phyloP scores from a whole-genome alignment of 2,329 filamentous ascomycete genomes.

The Aureobasidium sp. region DNA sequence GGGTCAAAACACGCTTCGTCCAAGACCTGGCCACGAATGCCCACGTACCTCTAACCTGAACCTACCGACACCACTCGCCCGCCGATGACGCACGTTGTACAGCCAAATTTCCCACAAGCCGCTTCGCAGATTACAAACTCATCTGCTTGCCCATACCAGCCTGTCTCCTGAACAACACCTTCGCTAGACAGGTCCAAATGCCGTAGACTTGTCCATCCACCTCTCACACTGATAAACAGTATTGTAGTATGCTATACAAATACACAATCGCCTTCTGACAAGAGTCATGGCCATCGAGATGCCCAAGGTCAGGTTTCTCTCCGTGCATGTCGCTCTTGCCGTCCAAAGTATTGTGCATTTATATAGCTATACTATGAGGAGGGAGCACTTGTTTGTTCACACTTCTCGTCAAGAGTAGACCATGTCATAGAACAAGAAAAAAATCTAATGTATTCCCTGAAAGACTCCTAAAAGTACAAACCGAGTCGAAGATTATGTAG shows the following conservation, averaged over 20 bases:
- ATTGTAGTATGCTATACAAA: too few species aligned
- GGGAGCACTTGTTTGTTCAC: neutral
- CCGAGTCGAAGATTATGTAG: slow-evolving; percentile 1
- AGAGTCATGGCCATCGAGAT: too few species aligned
- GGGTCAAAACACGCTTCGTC: slow-evolving; percentile 10
- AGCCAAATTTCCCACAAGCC: neutral
- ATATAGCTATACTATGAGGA: too few species aligned
- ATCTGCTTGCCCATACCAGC: neutral
- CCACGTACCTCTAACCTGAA: neutral
- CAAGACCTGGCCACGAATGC: neutral
- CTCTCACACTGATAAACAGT: too few species aligned
- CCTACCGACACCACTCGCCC: neutral
- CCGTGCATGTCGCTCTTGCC: too few species aligned
- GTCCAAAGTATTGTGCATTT: too few species aligned
- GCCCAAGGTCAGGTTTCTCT: too few species aligned
- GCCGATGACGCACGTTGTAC: neutral
- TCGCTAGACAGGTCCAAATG: too few species aligned
- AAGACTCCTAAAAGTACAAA: slow-evolving; percentile 12
- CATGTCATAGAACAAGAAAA: neutral
- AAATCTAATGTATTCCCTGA: slow-evolving; percentile 12
- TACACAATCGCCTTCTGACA: too few species aligned
- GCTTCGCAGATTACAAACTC: neutral
- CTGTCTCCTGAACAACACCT: neutral
- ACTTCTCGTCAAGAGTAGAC: neutral
- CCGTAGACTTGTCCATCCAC: too few species aligned